Conservation (phyloP, 2,329 filamentous ascomycete species). For the Alternaria arborescens region DNA sequence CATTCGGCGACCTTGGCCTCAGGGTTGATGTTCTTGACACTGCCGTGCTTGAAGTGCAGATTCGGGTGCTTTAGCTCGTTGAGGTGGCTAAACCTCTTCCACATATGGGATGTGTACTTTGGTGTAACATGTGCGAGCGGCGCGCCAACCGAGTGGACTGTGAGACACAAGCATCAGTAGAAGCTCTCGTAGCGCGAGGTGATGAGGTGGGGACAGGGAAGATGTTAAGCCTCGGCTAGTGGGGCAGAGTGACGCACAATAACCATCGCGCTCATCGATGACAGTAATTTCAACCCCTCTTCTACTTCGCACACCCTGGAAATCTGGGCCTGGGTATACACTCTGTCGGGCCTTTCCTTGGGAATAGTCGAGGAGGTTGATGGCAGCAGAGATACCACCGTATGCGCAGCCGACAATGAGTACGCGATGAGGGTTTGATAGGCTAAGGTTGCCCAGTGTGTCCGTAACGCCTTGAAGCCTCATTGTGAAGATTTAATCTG, state of each 20-base stretch:
- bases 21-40: slow-evolving; percentile 67
- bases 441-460: slow-evolving; percentile 36
- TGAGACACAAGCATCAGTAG: slow-evolving; percentile 29
- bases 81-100: slow-evolving; percentile 74
- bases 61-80: slow-evolving; percentile 70
- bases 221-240: slow-evolving; percentile 28
- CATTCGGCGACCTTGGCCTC: slow-evolving; percentile 65
- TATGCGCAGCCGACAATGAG: slow-evolving; percentile 77
- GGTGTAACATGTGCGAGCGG: slow-evolving; percentile 74
- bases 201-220: slow-evolving; percentile 15
- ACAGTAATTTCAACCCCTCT: slow-evolving; percentile 74
- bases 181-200: slow-evolving; percentile 12
- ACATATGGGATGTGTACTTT: slow-evolving; percentile 71
- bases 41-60: slow-evolving; percentile 72
- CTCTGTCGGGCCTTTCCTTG: slow-evolving; percentile 63
- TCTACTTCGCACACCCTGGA: slow-evolving; percentile 50
- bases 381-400: slow-evolving; percentile 70
- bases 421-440: slow-evolving; percentile 53
- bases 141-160: slow-evolving; percentile 79
- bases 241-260: slow-evolving; percentile 64
- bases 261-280: slow-evolving; percentile 83
- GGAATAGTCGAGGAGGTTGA: slow-evolving; percentile 73
- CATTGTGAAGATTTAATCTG: slow-evolving; percentile 37
- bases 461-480: slow-evolving; percentile 38
- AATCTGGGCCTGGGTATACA: slow-evolving; percentile 47